Conservation (phyloP, 2,329 filamentous ascomycete genomes). For the Colletotrichum tanaceti region DNA sequence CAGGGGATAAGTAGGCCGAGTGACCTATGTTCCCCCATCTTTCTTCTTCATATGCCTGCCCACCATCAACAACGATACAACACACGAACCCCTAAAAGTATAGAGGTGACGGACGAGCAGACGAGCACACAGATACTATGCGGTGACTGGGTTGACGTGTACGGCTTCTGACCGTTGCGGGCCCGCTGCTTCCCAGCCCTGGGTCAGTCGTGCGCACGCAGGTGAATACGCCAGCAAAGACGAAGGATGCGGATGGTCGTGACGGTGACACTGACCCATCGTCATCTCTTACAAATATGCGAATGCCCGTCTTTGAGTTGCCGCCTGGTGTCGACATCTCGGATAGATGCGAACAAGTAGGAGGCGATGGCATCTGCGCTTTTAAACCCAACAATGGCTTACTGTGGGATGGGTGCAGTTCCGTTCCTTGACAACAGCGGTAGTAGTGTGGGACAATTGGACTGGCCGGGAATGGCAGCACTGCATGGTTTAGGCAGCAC, state of each 20-base stretch:
- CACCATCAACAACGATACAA: neutral
- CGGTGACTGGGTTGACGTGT: neutral
- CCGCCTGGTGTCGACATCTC: neutral
- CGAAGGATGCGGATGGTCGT: neutral
- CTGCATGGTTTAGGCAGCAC: slow-evolving; percentile 1
- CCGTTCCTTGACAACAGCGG: neutral
- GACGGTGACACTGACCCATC: neutral
- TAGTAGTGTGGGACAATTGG: neutral
- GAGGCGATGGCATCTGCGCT: neutral
- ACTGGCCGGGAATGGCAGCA: neutral
- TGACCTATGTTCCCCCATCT: too few relatives aligned
- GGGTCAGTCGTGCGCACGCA: neutral
- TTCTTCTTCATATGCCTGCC: neutral
- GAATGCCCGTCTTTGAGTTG: neutral
- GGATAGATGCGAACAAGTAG: neutral
- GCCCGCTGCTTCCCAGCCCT: neutral
- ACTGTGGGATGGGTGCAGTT: neutral
- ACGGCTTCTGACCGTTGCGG: neutral
- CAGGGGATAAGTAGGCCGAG: too few relatives aligned
- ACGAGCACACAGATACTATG: neutral
- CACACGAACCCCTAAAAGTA: neutral
- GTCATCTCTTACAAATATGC: neutral
- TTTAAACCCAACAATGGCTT: neutral
- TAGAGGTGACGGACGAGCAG: neutral
- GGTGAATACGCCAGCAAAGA: too few relatives aligned